Conservation (phyloP, 139 green algal species). For the Penium margaritaceum region DNA sequence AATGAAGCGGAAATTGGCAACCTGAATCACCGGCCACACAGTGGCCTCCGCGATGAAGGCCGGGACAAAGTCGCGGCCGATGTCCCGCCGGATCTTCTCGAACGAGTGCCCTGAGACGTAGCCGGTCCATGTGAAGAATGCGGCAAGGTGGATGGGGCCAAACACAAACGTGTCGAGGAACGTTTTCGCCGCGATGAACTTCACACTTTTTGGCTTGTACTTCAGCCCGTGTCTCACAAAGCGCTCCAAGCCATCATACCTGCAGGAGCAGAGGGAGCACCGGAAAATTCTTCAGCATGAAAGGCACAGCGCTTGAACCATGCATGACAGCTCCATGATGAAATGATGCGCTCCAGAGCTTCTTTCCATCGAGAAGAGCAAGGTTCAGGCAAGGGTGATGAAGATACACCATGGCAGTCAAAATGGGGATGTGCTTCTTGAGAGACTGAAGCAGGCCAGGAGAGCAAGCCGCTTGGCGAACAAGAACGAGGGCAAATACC, state of each 20-base stretch:
- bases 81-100: slow-evolving; percentile 1
- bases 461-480: too few species aligned
- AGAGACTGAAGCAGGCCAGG: too few species aligned
- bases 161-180: slow-evolving; percentile 46
- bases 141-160: slow-evolving; percentile 41
- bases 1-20: slow-evolving; percentile 40
- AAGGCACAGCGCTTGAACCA: too few species aligned
- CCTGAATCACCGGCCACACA: slow-evolving; percentile 39
- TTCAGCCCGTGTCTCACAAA: slow-evolving; percentile 13
- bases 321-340: too few species aligned
- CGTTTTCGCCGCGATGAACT: slow-evolving; percentile 45
- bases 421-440: too few species aligned
- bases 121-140: slow-evolving; percentile 47
- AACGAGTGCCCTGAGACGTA: slow-evolving; percentile 25
- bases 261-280: too few species aligned
- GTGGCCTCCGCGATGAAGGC: slow-evolving; percentile 19
- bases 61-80: slow-evolving; percentile 41
- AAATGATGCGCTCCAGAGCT: too few species aligned
- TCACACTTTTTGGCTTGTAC: slow-evolving; percentile 22
- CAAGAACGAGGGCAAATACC: too few species aligned
- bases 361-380: too few species aligned
- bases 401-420: too few species aligned
- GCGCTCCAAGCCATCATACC: slow-evolving; percentile 33
- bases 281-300: too few species aligned
- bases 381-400: too few species aligned